Evolutionary conservation across 139 green algal genomes (phyloP), one percentile per base, ranked within the genome.

Genomic region (Dunaliella sp.): DNA sequence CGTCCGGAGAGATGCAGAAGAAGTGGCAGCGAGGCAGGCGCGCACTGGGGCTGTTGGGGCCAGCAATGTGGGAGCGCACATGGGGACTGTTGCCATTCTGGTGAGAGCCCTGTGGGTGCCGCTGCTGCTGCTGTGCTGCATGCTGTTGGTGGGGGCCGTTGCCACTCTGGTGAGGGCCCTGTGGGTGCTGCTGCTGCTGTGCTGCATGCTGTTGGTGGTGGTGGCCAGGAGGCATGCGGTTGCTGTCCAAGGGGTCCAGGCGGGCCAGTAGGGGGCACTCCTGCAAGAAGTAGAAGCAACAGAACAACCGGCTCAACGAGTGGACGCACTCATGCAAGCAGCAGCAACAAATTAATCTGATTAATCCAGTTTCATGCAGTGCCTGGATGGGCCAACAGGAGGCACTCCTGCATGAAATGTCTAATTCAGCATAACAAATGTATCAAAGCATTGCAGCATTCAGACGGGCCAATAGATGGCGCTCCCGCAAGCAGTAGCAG

Each of bases 1-100:
- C 91, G 83, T 95, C 93, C 1, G 93, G 93, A 3, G 84, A 88
- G 30, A 89, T 79, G 82, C 85, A 92, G 77, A 92, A 90, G 77
- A 92, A 92, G 81, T 90, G 59, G 1, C 3, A 34, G 79, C 30
- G 79, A 22, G 26, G 32, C 74, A 80, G 12, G 3, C 31, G 30
- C 30, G 7, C 3, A 65, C 16, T 7, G 48, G 7, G 7, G 48
- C 48, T 16, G 16, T 65, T 7, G 48, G 16, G 48, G 7, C 48
- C 48, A 65, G 16, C 7, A 16, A 26, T 65, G 48, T 65, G 7
- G 48, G 48, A 65, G 48, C 7, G 77, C 77, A 82, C 33, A 32
- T 83, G 79, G 22, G 22, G 59, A 25, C 59, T 25, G n/a, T n/a
- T n/a, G n/a, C n/a, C n/a, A n/a, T n/a, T n/a, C n/a, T n/a, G n/a